Conservation (phyloP, 768 basidiomycete species). For the Pseudohyphozyma bogoriensis region DNA sequence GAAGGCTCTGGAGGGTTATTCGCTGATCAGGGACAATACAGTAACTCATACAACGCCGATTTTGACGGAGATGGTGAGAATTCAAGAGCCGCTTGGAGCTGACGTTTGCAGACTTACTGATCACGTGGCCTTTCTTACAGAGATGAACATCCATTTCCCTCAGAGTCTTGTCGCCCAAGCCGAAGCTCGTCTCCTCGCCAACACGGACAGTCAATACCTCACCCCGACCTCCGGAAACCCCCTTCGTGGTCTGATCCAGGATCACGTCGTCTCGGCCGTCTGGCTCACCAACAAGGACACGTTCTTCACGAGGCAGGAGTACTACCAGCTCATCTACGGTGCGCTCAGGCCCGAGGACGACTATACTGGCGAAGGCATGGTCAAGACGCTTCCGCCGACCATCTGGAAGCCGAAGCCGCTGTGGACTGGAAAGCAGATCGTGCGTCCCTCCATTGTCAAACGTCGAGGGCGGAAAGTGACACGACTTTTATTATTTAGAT, state of each 20-base stretch:
- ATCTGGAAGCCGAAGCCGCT: slow-evolving; percentile 82
- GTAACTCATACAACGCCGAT: slow-evolving; percentile 96
- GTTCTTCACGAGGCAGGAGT: slow-evolving; percentile 91
- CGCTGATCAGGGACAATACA: slow-evolving; percentile 34
- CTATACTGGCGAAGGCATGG: slow-evolving; percentile 51
- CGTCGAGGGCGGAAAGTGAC: background rate
- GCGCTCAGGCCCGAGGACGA: slow-evolving; percentile 77
- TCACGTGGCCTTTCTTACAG: too few species aligned
- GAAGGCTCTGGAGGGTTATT: background rate
- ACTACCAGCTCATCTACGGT: slow-evolving; percentile 90
- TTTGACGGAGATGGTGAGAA: slow-evolving; percentile 82
- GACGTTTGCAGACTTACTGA: too few species aligned
- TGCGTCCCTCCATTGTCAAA: slow-evolving; percentile 46
- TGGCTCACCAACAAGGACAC: slow-evolving; percentile 97
- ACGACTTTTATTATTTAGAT: too few species aligned
- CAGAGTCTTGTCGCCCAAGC: slow-evolving; percentile 93
- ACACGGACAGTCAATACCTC: slow-evolving; percentile 98
- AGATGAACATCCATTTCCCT: slow-evolving; percentile 99
- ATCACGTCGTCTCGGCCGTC: slow-evolving; percentile 97
- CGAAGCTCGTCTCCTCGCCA: slow-evolving; percentile 87
- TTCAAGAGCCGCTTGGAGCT: background rate
- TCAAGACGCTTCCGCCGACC: slow-evolving; percentile 76
- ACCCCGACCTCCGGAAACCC: slow-evolving; percentile 97
- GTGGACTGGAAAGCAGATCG: slow-evolving; percentile 98
- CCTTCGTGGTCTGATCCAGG: slow-evolving; percentile 92